Evolutionary conservation across 2,329 filamentous ascomycete genomes (phyloP).

Genomic region (Mariannaea elegans): DNA sequence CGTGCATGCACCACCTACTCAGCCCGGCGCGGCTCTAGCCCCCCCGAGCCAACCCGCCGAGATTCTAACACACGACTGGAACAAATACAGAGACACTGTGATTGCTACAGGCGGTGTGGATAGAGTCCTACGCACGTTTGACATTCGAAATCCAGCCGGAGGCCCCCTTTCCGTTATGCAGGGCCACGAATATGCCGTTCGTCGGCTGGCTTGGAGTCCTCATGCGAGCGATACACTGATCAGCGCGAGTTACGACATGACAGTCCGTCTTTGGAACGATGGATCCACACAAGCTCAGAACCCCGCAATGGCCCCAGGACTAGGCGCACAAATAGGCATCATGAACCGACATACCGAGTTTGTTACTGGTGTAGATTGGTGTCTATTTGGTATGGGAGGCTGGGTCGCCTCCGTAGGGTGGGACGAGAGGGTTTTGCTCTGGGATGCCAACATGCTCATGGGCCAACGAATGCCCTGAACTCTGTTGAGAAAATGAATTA

Average conservation of each 20-base stretch:
- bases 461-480: conserved; percentile 37
- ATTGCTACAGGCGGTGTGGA: conserved; percentile 93
- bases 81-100: conserved; percentile 90
- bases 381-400: conserved; percentile 91
- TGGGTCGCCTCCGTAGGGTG: conserved; percentile 96
- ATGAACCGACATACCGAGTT: conserved; percentile 98
- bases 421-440: conserved; percentile 91
- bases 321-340: conserved; percentile 78
- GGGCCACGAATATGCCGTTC: conserved; percentile 91
- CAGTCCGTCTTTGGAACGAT: conserved; percentile 92
- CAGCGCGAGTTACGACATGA: conserved; percentile 98
- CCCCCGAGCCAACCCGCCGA: conserved; percentile 72
- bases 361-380: conserved; percentile 96
- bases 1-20: conserved; percentile 75
- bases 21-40: conserved; percentile 44
- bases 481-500: background rate
- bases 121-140: conserved; percentile 85
- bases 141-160: conserved; percentile 78
- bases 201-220: conserved; percentile 89
- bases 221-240: conserved; percentile 89
- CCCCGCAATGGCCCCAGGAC: conserved; percentile 48
- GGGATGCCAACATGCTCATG: conserved; percentile 77
- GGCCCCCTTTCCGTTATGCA: conserved; percentile 79
- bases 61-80: conserved; percentile 96
- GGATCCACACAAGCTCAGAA: conserved; percentile 57